Conservation (phyloP, 148 eudicot genomes). For the Vaccinium vitisidaea region DNA sequence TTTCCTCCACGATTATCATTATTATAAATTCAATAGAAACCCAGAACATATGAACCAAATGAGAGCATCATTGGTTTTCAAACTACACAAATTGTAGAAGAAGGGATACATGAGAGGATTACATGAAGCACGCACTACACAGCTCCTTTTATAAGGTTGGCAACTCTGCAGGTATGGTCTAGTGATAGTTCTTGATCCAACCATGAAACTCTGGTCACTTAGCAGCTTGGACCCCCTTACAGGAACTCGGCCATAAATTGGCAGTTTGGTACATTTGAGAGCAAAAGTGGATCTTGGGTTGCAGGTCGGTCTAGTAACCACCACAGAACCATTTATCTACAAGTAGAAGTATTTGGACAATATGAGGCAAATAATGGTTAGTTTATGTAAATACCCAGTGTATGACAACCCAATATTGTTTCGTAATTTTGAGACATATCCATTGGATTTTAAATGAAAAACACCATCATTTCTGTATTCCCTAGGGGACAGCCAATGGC, state of each 20-base stretch:
- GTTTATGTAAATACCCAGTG: background rate
- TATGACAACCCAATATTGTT: background rate
- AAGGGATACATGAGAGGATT: slow-evolving; percentile 25
- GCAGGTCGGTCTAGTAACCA: slow-evolving; percentile 24
- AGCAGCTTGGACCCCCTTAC: slow-evolving; percentile 28
- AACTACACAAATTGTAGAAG: background rate
- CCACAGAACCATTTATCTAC: slow-evolving; percentile 37
- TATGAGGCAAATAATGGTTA: background rate
- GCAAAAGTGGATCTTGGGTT: slow-evolving; percentile 29
- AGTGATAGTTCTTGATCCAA: slow-evolving; percentile 38
- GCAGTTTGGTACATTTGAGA: slow-evolving; percentile 26
- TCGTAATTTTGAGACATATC: background rate
- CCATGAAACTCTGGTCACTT: slow-evolving; percentile 41
- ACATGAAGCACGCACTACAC: slow-evolving; percentile 57
- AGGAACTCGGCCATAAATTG: slow-evolving; percentile 28
- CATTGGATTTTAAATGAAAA: background rate
- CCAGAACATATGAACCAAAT: background rate
- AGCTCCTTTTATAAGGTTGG: slow-evolving; percentile 26
- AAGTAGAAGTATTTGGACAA: slow-evolving; percentile 17
- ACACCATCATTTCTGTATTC: slow-evolving; percentile 5
- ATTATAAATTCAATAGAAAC: background rate
- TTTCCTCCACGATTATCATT: background rate
- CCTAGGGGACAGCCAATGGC: background rate
- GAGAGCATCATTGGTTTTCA: background rate
- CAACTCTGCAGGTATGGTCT: slow-evolving; percentile 31